phyloP scores from a whole-genome alignment of 2,329 filamentous ascomycete genomes.

The Didymella pinodella region DNA sequence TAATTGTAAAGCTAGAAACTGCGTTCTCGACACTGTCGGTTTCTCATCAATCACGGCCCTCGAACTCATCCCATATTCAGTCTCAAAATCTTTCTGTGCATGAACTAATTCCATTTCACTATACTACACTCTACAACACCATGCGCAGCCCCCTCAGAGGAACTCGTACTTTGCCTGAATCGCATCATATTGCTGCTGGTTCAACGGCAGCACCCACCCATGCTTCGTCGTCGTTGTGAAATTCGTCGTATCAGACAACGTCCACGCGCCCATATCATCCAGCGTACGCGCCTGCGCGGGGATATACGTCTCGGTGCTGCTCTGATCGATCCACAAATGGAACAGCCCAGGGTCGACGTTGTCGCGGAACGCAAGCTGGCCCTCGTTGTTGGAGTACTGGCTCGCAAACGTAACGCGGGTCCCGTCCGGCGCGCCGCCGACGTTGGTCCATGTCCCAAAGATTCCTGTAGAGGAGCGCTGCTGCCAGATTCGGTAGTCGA shows the following conservation, averaged over 20 bases:
- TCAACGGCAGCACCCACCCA: conserved; percentile 10
- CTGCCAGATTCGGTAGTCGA: conserved; percentile 18
- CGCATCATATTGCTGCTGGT: conserved; percentile 8
- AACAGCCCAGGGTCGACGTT: conserved; percentile 8
- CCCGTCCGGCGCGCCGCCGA: conserved; percentile 13
- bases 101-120: too few species aligned
- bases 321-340: conserved; percentile 20
- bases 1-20: too few species aligned
- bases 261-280: conserved; percentile 17
- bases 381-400: conserved; percentile 18
- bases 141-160: background rate
- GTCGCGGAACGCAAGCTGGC: conserved; percentile 14
- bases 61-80: too few species aligned
- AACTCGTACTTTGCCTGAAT: conserved; percentile 9
- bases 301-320: conserved; percentile 18
- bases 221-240: conserved; percentile 17
- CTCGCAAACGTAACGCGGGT: conserved; percentile 15
- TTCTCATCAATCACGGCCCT: too few species aligned
- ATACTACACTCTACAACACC: too few species aligned
- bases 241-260: conserved; percentile 7
- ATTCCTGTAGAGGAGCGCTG: conserved; percentile 14
- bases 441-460: conserved; percentile 13
- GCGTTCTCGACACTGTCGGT: too few species aligned
- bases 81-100: too few species aligned
- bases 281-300: conserved; percentile 17